Evolutionary conservation across 805 yeast genomes (phyloP), one percentile per base, ranked within the genome.

Genomic region (Lipomyces sp.): DNA sequence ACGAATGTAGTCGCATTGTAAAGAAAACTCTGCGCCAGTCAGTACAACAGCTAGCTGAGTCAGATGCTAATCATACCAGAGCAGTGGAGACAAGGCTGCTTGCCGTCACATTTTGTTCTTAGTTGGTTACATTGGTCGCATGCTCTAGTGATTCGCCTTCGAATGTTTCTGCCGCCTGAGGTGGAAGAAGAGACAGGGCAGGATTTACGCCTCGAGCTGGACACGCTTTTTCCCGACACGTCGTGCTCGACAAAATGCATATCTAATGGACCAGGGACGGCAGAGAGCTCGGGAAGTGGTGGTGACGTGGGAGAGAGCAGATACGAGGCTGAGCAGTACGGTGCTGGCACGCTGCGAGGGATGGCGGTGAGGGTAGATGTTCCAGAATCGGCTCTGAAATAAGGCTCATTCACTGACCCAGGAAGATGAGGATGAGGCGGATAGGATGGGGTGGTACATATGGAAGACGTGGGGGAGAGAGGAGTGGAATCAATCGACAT

Each of bases 41-140:
- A 30, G 11, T 15, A 13, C 6, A 37, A 24, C 11, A 18, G 11
- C 6, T 24, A 24, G 24, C 24, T 24, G 24, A 24, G 24, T 24
- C 10, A 24, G 42, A 11, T 7, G 39, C 8, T 18, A n/a, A 54
- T 24, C 73, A 39, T 68, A 60, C 76, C 77, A 0, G 66, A 29
- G 63, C 86, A 83, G 64, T 80, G 84, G 1, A 75, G 69, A 68
- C 86, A 83, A 0, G 85, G 86, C 1, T 70, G 69, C 29, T 74
- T 75, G 2, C 86, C 86, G 63, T 83, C 82, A 72, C 86, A 83
- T 66, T 81, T 82, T 1, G 84, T 81, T 64, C 85, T 75, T 57
- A 80, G 79, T 56, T 77, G 78, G 69, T 82, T 82, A 72, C 86
- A 83, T 8, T 77, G 73, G 68, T 83, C 86, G 72, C 86, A 83